Evolutionary conservation across 495 filamentous ascomycete genomes (phyloP).

Genomic region (Lasiosphaeria hispida): DNA sequence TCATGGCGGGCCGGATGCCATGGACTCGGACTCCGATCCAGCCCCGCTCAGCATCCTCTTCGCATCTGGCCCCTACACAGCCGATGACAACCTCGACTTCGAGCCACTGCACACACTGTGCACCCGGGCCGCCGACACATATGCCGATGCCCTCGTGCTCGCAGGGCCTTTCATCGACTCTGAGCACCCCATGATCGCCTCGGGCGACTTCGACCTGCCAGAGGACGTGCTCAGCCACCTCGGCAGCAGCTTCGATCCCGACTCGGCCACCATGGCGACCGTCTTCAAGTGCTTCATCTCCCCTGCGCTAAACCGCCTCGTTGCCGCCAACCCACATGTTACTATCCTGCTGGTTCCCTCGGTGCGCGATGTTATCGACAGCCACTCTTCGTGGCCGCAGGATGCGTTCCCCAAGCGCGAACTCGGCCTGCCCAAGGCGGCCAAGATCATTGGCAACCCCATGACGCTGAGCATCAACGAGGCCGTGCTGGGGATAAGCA

Average conservation of each 20-base stretch:
- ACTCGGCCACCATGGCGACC: conserved; percentile 73
- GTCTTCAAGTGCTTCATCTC: conserved; percentile 80
- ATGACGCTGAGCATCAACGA: conserved; percentile 86
- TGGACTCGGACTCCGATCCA: conserved; percentile 52
- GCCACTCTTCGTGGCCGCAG: conserved; percentile 88
- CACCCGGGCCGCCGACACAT: conserved; percentile 66
- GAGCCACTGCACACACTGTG: conserved; percentile 81
- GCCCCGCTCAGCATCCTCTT: conserved; percentile 71
- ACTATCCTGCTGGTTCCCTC: conserved; percentile 82
- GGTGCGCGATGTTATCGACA: conserved; percentile 77
- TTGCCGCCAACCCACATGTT: conserved; percentile 65
- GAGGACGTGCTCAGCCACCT: conserved; percentile 47
- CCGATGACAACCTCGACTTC: conserved; percentile 86
- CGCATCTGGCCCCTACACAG: conserved; percentile 84
- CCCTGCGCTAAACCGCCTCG: conserved; percentile 62
- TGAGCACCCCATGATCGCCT: conserved; percentile 84
- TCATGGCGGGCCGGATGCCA: conserved; percentile 55
- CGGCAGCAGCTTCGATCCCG: conserved; percentile 52
- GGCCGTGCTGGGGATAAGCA: conserved; percentile 70
- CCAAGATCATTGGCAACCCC: conserved; percentile 78
- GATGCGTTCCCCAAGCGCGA: conserved; percentile 69
- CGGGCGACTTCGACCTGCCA: conserved; percentile 87
- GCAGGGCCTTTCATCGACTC: conserved; percentile 85
- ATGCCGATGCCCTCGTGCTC: conserved; percentile 77
- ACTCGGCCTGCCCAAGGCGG: conserved; percentile 70